These are phyloP conservation scores for Guadua angustifolia DNA, from an alignment of 176 grass and related monocot species.

Conservation along the genomic window DNA sequence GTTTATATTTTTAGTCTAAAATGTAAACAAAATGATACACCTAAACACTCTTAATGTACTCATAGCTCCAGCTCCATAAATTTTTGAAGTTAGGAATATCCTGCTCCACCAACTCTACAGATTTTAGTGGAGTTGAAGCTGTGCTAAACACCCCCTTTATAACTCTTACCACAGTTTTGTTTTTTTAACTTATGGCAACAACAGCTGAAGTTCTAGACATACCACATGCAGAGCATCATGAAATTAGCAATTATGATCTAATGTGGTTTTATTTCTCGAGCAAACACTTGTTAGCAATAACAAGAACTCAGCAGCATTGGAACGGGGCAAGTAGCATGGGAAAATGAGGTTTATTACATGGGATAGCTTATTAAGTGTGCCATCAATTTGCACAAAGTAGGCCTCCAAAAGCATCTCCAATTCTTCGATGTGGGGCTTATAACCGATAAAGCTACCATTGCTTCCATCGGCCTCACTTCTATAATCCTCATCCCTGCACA, in stretches of 20 bases:
- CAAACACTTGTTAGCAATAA: constrained; percentile 10
- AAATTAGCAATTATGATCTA: constrained; percentile 1
- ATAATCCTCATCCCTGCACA: constrained; percentile 71
- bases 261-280: neutral
- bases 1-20: no score
- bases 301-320: neutral
- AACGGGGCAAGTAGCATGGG: neutral
- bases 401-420: constrained; percentile 93
- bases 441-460: constrained; percentile 65
- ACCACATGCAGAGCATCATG: neutral
- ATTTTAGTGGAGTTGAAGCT: no score
- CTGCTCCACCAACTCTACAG: no score
- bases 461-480: constrained; percentile 59
- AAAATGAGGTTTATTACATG: constrained; percentile 60
- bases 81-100: no score
- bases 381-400: constrained; percentile 94
- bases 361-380: constrained; percentile 85
- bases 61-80: no score
- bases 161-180: neutral
- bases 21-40: no score
- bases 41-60: no score
- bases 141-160: no score
- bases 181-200: neutral
- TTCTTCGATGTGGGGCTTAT: constrained; percentile 87
- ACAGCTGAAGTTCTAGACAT: neutral